Base-by-base conservation (phyloP, 2,329 filamentous ascomycete species). In the Penicillium occitanis region DNA sequence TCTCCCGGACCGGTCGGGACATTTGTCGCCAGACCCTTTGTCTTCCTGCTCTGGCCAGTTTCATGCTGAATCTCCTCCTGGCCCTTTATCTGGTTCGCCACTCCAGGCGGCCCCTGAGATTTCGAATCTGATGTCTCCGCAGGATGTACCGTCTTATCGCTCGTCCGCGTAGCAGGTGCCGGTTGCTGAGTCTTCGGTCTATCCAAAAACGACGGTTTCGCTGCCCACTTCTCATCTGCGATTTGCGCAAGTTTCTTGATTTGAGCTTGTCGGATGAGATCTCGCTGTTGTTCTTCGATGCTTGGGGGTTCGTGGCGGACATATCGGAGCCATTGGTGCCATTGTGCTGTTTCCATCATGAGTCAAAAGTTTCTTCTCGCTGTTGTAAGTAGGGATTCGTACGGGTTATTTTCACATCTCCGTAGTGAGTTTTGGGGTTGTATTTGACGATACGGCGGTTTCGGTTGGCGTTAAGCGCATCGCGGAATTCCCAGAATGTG, bases 301-400 rank as follows among this genome's bases (percentile, higher is more conserved):
- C 82, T 81, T 0, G 87, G 87, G 2, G 87, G 79, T 17, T 84
- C 78, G 61, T 77, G 71, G 53, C 87, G 85, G 10, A 87, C 86
- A 70, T 88, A 82, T 71, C 87, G 86, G 30, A 90, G 84, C 87
- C 87, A 90, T 78, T 89, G 87, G 72, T 88, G 86, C 87, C 87
- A 90, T 83, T 87, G 85, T 62, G 87, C 85, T 87, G 73, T 40
- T 63, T 51, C 33, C 40, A 66, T 33, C 11, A 17, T 67, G 8
- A 67, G 61, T 2, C 14, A 22, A 13, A 61, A 2, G 4, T 13
- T 42, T 11, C 13, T 33, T 2, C 25, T 28, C 13, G 30, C 1
- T n/a, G 7, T 8, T 19, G 8, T n/a, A 28, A 2, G 19, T 17
- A 19, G 42, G 48, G 4, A 48, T 37, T 74, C 78, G 73, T 77